A percentile compares a stretch with the other conserved stretches of the same genome.
Conservation (phyloP, 2,329 filamentous ascomycete species). For the Pseudocercospora vitis region DNA sequence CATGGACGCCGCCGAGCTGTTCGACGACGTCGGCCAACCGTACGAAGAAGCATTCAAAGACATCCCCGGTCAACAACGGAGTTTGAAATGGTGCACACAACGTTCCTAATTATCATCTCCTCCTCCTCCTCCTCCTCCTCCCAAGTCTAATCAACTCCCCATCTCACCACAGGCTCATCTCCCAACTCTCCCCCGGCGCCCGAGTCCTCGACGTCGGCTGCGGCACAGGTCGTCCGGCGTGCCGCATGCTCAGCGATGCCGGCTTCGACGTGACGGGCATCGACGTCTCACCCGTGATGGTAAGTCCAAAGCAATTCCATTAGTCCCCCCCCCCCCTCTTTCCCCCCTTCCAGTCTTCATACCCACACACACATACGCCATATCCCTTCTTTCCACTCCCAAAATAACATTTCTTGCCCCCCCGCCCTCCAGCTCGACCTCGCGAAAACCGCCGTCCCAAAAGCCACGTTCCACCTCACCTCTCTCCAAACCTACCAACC, state of each 20-base stretch:
- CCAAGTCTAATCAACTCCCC: no score
- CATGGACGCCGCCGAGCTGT: constrained; percentile 5
- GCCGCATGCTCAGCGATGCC: constrained; percentile 31
- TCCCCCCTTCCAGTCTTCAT: no score
- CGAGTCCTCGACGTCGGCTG: constrained; percentile 37
- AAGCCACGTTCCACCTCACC: constrained; percentile 9
- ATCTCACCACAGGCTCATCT: constrained; percentile 15
- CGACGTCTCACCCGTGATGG: constrained; percentile 37
- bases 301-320: constrained; percentile 14
- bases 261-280: constrained; percentile 34
- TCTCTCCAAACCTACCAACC: not conserved
- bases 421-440: constrained; percentile 12
- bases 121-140: no score
- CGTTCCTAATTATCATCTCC: not conserved
- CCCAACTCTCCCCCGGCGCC: constrained; percentile 15
- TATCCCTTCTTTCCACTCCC: no score
- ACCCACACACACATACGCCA: no score
- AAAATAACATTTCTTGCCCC: no score
- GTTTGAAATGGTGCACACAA: constrained; percentile 6
- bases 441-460: constrained; percentile 21
- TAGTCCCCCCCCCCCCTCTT: not conserved
- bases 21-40: constrained; percentile 12
- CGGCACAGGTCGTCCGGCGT: constrained; percentile 37
- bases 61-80: constrained; percentile 5
- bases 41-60: constrained; percentile 14